phyloP scores from a whole-genome alignment of 148 eudicot species.

The Camellia granthamiana region DNA sequence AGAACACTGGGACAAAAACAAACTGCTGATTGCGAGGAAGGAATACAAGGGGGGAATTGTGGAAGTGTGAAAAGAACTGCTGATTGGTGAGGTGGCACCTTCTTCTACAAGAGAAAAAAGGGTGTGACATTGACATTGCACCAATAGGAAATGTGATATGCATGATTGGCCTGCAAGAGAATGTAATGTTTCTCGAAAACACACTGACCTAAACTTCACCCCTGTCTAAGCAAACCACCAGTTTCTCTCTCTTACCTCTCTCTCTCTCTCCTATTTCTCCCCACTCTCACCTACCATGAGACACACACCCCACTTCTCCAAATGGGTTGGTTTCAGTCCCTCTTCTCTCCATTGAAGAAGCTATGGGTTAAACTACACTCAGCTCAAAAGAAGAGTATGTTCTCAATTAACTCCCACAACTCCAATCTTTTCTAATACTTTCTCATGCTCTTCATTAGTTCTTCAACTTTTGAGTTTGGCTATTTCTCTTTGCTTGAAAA shows the following conservation, averaged over 20 bases:
- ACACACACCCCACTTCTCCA: slow-evolving; percentile 32
- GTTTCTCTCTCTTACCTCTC: slow-evolving; percentile 19
- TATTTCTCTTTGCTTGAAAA: neutral
- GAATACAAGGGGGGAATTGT: slow-evolving; percentile 20
- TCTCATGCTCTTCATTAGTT: no score
- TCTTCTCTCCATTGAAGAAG: slow-evolving; percentile 81
- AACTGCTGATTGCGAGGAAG: neutral
- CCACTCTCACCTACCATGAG: slow-evolving; percentile 45
- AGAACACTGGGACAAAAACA: no score
- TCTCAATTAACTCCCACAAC: no score
- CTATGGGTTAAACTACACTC: slow-evolving; percentile 60
- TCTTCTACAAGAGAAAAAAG: slow-evolving; percentile 45
- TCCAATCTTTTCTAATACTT: no score
- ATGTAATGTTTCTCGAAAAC: slow-evolving; percentile 15
- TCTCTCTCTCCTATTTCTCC: slow-evolving; percentile 20
- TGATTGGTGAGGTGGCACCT: slow-evolving; percentile 44
- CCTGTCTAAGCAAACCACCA: slow-evolving; percentile 62
- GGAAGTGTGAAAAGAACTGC: slow-evolving; percentile 22
- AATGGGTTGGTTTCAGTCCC: slow-evolving; percentile 93
- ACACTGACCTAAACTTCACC: slow-evolving; percentile 49
- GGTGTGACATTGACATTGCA: slow-evolving; percentile 49
- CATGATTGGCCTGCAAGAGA: slow-evolving; percentile 51
- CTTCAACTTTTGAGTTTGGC: neutral
- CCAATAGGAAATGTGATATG: slow-evolving; percentile 39
- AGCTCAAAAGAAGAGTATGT: slow-evolving; percentile 58